Percentiles rank a stretch among this genome's conserved stretches.
Conservation (phyloP, 139 green algal species). For the Coccomyxa sp. region DNA sequence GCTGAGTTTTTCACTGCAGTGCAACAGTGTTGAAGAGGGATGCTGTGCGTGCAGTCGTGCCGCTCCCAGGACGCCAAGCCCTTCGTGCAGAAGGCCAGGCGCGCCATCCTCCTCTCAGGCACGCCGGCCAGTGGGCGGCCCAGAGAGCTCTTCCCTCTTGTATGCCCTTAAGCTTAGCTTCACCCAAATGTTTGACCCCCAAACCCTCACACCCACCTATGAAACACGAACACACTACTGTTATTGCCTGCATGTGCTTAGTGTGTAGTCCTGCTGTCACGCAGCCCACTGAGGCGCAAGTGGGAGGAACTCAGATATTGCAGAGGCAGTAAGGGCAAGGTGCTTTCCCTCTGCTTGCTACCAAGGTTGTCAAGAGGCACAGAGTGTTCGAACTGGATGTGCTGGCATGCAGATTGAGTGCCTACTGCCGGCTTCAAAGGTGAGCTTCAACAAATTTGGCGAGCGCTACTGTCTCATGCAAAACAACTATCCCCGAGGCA, state of each 20-base stretch:
- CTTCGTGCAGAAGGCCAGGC: conserved; percentile 47
- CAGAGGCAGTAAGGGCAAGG: no score
- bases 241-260: no score
- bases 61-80: conserved; percentile 61
- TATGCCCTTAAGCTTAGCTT: conserved; percentile 24
- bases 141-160: conserved; percentile 66
- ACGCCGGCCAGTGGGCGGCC: conserved; percentile 71
- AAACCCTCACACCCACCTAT: no score
- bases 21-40: neutral
- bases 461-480: conserved; percentile 60
- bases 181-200: no score
- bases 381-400: neutral
- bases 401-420: conserved; percentile 3
- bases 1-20: no score
- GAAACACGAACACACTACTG: no score
- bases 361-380: no score
- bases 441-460: conserved; percentile 57
- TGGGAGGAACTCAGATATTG: no score
- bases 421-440: conserved; percentile 50
- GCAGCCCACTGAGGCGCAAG: no score
- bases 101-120: conserved; percentile 69
- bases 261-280: no score
- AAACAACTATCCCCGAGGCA: neutral
- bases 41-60: conserved; percentile 28
- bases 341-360: no score